phyloP scores from a whole-genome alignment of 768 basidiomycete genomes.

The Boletus sp. region DNA sequence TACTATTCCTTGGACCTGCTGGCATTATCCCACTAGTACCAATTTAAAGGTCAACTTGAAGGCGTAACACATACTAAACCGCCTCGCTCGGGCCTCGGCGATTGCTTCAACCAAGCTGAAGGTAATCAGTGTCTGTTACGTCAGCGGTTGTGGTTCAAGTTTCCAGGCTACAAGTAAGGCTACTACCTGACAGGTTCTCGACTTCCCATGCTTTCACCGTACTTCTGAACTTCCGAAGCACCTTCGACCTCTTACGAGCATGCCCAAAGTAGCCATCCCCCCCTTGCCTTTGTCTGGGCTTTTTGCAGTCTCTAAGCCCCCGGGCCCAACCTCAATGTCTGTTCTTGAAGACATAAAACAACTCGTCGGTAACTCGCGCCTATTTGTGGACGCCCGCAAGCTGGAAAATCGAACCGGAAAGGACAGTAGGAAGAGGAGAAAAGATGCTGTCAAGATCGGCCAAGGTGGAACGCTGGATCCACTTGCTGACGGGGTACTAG shows the following conservation, averaged over 20 bases:
- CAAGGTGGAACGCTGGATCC: slow-evolving; percentile 97
- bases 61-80: too few species aligned
- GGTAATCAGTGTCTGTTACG: too few species aligned
- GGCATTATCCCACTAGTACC: too few species aligned
- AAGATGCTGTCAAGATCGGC: slow-evolving; percentile 72
- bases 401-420: slow-evolving; percentile 51
- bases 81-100: too few species aligned
- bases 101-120: too few species aligned
- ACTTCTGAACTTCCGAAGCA: not conserved
- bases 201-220: not conserved
- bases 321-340: slow-evolving; percentile 91
- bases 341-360: slow-evolving; percentile 82
- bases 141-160: too few species aligned
- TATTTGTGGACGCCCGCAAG: slow-evolving; percentile 67
- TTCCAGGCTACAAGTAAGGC: too few species aligned
- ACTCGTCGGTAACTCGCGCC: slow-evolving; percentile 68
- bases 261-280: slow-evolving; percentile 64
- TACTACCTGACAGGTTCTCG: not conserved
- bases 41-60: too few species aligned
- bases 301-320: slow-evolving; percentile 89
- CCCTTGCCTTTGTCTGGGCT: slow-evolving; percentile 71
- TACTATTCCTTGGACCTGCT: too few species aligned
- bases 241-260: slow-evolving; percentile 26
- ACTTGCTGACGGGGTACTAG: slow-evolving; percentile 91
- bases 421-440: slow-evolving; percentile 39